Base-by-base conservation (phyloP, 176 grass and related monocot genomes). In the Rhynchospora tenuis region DNA sequence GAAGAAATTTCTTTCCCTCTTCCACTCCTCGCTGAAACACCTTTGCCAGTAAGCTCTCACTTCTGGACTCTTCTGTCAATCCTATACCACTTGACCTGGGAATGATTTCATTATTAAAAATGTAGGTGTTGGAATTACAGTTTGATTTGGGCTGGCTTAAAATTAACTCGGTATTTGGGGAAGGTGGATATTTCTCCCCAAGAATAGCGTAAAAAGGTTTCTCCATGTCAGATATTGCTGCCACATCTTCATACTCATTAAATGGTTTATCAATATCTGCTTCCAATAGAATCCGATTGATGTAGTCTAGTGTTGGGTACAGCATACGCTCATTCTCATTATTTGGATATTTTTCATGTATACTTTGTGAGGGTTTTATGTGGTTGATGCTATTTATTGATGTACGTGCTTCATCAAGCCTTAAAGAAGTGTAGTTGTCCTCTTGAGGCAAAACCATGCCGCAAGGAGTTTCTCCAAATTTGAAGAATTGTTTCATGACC, bases 201-300 rank as follows among this genome's bases (percentile, higher is more conserved):
- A 91, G 86, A 76, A 88, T 86, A 55, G 84, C 89, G 5, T 29
- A 80, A 84, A 91, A 91, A 6, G 64, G 45, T 31, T 86, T 86
- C 64, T 91, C 86, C 0, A 64, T 81, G 17, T 61, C 86, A 9
- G 69, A 64, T 64, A 91, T 59, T 9, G 80, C 72, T 0, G 79
- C 38, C 56, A 72, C 83, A 1, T 54, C 79, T 73, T 86, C 63
- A 78, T 73, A 57, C 1, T 15, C 14, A 43, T 1, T 14, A 17
- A 83, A 50, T 59, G 82, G 83, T 60, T 88, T 84, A 42, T 91
- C 80, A 0, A 75, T 24, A 55, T 89, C 84, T 38, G 3, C 2
- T 76, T 92, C 84, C 81, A 87, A 81, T 24, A 89, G 68, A 62
- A 84, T 85, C 73, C 47, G 45, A 60, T 76, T 89, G 63, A 89